Evolutionary conservation across 768 basidiomycete genomes (phyloP).

Genomic region (Austroboletus eburneus): DNA sequence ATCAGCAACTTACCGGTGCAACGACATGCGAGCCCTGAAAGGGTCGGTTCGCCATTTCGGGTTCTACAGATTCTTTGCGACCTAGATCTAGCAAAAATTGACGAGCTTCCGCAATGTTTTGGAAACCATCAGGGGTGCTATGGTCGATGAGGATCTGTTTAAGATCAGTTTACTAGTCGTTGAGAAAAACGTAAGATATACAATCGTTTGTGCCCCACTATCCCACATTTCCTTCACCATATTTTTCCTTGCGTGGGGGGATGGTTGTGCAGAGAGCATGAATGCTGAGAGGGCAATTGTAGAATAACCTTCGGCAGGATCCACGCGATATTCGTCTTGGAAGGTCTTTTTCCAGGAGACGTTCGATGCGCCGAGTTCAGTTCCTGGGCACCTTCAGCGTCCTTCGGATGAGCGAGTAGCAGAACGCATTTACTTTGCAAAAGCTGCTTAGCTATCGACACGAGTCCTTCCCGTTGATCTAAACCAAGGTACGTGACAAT

Average conservation of each 20-base stretch:
- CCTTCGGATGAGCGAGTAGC: background rate
- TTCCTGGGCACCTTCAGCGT: constrained; percentile 35
- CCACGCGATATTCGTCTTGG: constrained; percentile 42
- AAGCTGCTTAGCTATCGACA: constrained; percentile 61
- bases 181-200: constrained; percentile 25
- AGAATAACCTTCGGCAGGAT: constrained; percentile 40
- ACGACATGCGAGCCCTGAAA: constrained; percentile 73
- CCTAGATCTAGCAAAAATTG: constrained; percentile 67
- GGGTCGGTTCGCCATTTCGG: constrained; percentile 32
- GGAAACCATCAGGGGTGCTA: constrained; percentile 70
- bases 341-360: constrained; percentile 57
- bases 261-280: constrained; percentile 69
- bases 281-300: constrained; percentile 83
- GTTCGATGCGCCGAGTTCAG: constrained; percentile 42
- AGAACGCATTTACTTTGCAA: constrained; percentile 42
- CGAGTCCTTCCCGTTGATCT: constrained; percentile 72
- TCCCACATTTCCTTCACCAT: constrained; percentile 87
- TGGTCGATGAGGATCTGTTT: constrained; percentile 83
- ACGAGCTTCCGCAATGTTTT: constrained; percentile 72
- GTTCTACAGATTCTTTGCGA: constrained; percentile 50
- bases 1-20: constrained; percentile 65
- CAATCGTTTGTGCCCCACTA: constrained; percentile 81
- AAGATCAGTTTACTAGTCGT: constrained; percentile 10
- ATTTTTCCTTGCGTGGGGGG: constrained; percentile 54
- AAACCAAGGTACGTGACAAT: constrained; percentile 66